phyloP scores from a whole-genome alignment of 2,329 filamentous ascomycete species.

The Calycina marina region DNA sequence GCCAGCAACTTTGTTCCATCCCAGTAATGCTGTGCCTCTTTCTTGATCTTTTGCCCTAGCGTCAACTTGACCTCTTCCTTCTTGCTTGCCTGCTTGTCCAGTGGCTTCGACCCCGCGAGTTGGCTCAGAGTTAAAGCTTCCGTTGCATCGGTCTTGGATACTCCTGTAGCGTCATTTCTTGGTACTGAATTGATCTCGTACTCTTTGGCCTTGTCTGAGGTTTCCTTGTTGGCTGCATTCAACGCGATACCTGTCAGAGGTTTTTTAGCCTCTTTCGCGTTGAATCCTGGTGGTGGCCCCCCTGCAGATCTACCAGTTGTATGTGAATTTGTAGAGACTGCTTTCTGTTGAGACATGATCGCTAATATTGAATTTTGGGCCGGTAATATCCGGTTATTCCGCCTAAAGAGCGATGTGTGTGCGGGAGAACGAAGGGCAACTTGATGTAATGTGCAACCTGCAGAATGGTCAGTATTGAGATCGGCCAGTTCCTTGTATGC shows the following conservation, averaged over 20 bases:
- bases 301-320: conserved; percentile 29
- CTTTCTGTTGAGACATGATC: conserved; percentile 40
- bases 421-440: conserved; percentile 16
- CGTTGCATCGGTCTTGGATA: conserved; percentile 20
- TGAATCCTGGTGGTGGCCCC: conserved; percentile 57
- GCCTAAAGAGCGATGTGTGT: conserved; percentile 21
- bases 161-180: conserved; percentile 15
- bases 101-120: conserved; percentile 41
- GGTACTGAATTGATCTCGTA: conserved; percentile 17
- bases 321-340: conserved; percentile 44
- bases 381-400: conserved; percentile 21
- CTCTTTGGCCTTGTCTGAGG: conserved; percentile 15
- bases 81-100: conserved; percentile 46
- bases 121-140: conserved; percentile 34
- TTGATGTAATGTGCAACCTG: conserved; percentile 20
- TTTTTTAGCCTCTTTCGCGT: conserved; percentile 53
- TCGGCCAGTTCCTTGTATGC: not conserved
- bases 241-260: conserved; percentile 30
- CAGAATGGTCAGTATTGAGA: conserved; percentile 5
- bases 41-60: conserved; percentile 83
- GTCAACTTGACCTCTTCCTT: conserved; percentile 77
- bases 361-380: conserved; percentile 33
- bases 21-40: conserved; percentile 91
- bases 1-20: conserved; percentile 92
- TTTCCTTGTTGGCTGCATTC: conserved; percentile 18